Percentiles rank a stretch among this genome's conserved stretches.
Conservation (phyloP, 164 flowering plant genomes). For the Stephania japonica region DNA sequence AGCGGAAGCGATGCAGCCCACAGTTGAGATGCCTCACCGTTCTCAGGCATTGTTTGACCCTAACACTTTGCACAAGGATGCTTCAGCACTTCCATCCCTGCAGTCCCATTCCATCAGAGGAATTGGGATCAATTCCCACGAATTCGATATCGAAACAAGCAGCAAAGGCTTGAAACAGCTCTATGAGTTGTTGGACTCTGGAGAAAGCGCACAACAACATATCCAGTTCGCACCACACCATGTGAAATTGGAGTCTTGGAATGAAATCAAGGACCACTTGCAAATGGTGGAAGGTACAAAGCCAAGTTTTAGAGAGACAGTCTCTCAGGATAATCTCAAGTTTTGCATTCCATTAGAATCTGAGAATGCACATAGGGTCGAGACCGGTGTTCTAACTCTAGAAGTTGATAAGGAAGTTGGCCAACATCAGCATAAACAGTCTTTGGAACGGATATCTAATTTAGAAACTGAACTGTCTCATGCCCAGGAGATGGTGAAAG, state of each 20-base stretch:
- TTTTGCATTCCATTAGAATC: no score
- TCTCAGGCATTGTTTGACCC: conserved; percentile 31
- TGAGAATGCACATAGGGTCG: conserved; percentile 30
- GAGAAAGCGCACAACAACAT: conserved; percentile 18
- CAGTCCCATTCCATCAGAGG: conserved; percentile 30
- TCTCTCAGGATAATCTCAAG: conserved; percentile 24
- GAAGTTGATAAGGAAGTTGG: conserved; percentile 17
- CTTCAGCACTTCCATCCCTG: conserved; percentile 29
- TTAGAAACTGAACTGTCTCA: conserved; percentile 14
- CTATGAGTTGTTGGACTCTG: conserved; percentile 42
- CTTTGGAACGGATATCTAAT: conserved; percentile 38
- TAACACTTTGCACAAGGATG: conserved; percentile 49
- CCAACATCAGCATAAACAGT: conserved; percentile 34
- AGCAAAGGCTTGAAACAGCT: conserved; percentile 56
- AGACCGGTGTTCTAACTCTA: conserved; percentile 24
- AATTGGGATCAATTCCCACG: conserved; percentile 47
- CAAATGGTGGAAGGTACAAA: conserved; percentile 15
- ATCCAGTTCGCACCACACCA: conserved; percentile 15
- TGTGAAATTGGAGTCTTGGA: neutral
- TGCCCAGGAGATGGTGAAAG: conserved; percentile 38
- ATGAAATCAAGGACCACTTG: conserved; percentile 30
- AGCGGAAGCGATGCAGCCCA: conserved; percentile 41
- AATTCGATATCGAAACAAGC: conserved; percentile 22
- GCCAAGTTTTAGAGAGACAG: conserved; percentile 26
- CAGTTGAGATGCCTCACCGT: conserved; percentile 45